Evolutionary conservation across 345 rosid genomes (phyloP), one percentile per base, ranked within the genome.

Genomic region (Eucalyptus decipiens): DNA sequence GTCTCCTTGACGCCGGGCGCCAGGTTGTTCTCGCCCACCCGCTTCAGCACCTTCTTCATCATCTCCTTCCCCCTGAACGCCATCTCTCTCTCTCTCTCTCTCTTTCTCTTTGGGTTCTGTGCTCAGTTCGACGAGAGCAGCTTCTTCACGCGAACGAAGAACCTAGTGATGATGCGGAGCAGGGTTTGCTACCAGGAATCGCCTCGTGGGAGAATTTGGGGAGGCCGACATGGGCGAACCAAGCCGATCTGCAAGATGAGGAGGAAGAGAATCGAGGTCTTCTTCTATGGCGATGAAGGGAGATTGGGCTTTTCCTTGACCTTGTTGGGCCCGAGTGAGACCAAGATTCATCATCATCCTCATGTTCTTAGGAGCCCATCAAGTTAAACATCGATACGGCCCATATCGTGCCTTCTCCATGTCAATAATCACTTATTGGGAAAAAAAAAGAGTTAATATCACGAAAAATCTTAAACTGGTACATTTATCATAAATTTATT

Each of bases 21-120:
- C 58, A 96, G 40, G 86, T 93, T 95, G 45, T 92, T 91, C 91
- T 95, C 95, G 69, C 98, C 98, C 5, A 96, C 95, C 88, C 92
- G 95, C 92, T 90, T 94, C 91, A 97, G 90, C n/a, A 96, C 89
- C 91, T 94, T 97, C 93, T 97, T 97, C 98, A 85, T 85, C 87
- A 85, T 85, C 56, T 85, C 87, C 87, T 50, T 85, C 34, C 87
- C 87, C 56, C 87, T 45, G 15, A 85, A 85, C 87, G 87, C 87
- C 87, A 85, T 85, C 37, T 72, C 83, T 6, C 45, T 9, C 81
- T 69, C 43, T 17, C 49, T 48, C 49, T 43, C 76, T 65, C 72
- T 62, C 69, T 65, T 9, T 65, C 76, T 65, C 76, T 67, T 0
- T 52, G 58, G 62, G 28, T 56, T 56, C 13, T 24, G 14, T 56